These are phyloP conservation scores for Termitomyces bulborhizus DNA, from an alignment of 768 basidiomycete genomes.

Conservation along the genomic window DNA sequence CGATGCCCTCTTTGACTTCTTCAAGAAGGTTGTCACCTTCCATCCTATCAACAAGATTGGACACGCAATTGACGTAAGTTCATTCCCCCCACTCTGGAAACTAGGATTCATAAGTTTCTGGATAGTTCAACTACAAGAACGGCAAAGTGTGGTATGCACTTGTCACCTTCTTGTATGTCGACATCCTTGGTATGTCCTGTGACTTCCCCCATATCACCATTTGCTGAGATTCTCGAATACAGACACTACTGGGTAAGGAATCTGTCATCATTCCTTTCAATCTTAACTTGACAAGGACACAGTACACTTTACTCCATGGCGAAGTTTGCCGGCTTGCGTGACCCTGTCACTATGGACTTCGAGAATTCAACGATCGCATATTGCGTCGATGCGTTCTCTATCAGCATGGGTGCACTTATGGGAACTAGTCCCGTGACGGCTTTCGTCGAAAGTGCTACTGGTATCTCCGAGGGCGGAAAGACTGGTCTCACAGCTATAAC, in stretches of 20 bases:
- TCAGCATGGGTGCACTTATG: constrained; percentile 75
- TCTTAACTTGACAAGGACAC: constrained; percentile 4
- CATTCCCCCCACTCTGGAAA: neutral
- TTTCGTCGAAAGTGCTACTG: constrained; percentile 78
- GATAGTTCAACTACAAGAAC: constrained; percentile 51
- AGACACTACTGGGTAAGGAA: constrained; percentile 44
- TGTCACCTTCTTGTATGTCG: constrained; percentile 86
- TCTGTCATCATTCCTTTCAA: neutral
- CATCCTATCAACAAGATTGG: constrained; percentile 55
- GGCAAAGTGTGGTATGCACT: constrained; percentile 85
- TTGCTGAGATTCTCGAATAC: neutral
- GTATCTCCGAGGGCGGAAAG: constrained; percentile 82
- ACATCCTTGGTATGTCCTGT: constrained; percentile 59
- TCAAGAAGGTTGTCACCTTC: constrained; percentile 80
- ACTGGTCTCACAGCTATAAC: constrained; percentile 78
- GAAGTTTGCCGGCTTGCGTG: constrained; percentile 83
- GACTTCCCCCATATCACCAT: neutral
- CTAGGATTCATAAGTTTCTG: neutral
- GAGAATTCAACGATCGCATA: constrained; percentile 80
- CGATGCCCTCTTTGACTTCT: constrained; percentile 72
- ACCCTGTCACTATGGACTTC: constrained; percentile 81
- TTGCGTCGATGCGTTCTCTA: constrained; percentile 76
- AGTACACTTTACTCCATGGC: constrained; percentile 90
- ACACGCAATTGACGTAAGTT: constrained; percentile 61
- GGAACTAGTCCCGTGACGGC: constrained; percentile 81